Evolutionary conservation across 345 rosid species (phyloP).

Genomic region (Isatis tinctoria): DNA sequence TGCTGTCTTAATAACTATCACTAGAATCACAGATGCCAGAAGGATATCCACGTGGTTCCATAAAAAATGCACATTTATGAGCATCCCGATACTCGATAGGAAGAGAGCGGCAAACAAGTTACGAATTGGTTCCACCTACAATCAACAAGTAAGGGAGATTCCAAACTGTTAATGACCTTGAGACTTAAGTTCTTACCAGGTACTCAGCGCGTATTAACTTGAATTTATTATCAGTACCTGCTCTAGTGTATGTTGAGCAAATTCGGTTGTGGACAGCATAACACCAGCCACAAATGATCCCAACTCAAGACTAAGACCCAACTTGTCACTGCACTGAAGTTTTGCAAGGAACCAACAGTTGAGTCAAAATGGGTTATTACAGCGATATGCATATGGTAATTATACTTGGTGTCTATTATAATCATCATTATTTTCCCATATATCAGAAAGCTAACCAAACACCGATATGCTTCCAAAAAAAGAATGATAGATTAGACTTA

Average conservation of each 20-base stretch:
- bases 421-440: neutral
- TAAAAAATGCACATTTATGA: slow-evolving; percentile 90
- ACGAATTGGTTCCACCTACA: slow-evolving; percentile 96
- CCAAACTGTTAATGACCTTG: neutral
- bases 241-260: slow-evolving; percentile 91
- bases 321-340: slow-evolving; percentile 95
- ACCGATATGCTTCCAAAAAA: neutral
- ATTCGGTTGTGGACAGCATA: slow-evolving; percentile 96
- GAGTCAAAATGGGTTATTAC: neutral
- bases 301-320: slow-evolving; percentile 98
- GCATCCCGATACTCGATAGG: slow-evolving; percentile 98
- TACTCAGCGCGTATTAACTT: neutral
- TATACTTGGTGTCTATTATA: neutral
- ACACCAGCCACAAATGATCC: slow-evolving; percentile 99
- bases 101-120: slow-evolving; percentile 96
- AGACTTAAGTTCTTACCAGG: neutral
- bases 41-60: slow-evolving; percentile 99
- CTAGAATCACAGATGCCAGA: slow-evolving; percentile 92
- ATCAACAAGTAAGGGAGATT: slow-evolving; percentile 11
- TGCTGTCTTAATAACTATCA: slow-evolving; percentile 81
- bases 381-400: neutral
- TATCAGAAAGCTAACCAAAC: neutral
- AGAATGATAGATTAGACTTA: slow-evolving; percentile 39
- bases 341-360: slow-evolving; percentile 26
- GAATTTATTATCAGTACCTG: slow-evolving; percentile 50